A percentile compares a stretch with the other conserved stretches of the same genome.
Conservation (phyloP, 1,139 yeast genomes). For the Keqinozyma sinolaborantium region DNA sequence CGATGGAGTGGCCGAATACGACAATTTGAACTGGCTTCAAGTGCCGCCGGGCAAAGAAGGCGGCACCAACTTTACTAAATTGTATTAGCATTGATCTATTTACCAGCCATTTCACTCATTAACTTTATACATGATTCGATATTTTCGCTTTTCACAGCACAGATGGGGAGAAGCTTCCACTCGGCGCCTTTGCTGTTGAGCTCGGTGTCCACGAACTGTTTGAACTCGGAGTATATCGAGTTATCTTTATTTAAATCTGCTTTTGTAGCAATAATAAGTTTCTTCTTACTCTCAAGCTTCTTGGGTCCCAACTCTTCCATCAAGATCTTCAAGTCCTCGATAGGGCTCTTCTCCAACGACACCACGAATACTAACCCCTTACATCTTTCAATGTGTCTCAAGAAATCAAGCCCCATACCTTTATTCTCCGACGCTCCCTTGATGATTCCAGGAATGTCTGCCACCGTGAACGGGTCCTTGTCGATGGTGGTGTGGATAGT, state of each 20-base stretch:
- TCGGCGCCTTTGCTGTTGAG: slow-evolving; percentile 13
- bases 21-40: slow-evolving; percentile 70
- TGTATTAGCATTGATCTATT: slow-evolving; percentile 19
- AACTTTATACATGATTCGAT: slow-evolving; percentile 62
- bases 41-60: slow-evolving; percentile 61
- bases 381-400: slow-evolving; percentile 89
- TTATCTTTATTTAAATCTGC: slow-evolving; percentile 68
- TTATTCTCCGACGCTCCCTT: slow-evolving; percentile 79
- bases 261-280: slow-evolving; percentile 83
- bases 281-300: slow-evolving; percentile 55
- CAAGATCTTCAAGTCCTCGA: slow-evolving; percentile 57
- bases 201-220: slow-evolving; percentile 33
- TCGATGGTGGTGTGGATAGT: slow-evolving; percentile 71
- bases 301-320: slow-evolving; percentile 66
- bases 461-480: slow-evolving; percentile 80
- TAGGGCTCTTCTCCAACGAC: slow-evolving; percentile 68
- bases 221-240: slow-evolving; percentile 40
- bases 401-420: slow-evolving; percentile 92
- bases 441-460: slow-evolving; percentile 95
- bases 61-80: slow-evolving; percentile 54
- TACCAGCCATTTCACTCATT: slow-evolving; percentile 63
- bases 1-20: slow-evolving; percentile 62
- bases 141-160: slow-evolving; percentile 73
- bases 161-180: slow-evolving; percentile 81
- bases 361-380: slow-evolving; percentile 87